phyloP scores from a whole-genome alignment of 805 yeast species.

The Millerozyma acaciae region DNA sequence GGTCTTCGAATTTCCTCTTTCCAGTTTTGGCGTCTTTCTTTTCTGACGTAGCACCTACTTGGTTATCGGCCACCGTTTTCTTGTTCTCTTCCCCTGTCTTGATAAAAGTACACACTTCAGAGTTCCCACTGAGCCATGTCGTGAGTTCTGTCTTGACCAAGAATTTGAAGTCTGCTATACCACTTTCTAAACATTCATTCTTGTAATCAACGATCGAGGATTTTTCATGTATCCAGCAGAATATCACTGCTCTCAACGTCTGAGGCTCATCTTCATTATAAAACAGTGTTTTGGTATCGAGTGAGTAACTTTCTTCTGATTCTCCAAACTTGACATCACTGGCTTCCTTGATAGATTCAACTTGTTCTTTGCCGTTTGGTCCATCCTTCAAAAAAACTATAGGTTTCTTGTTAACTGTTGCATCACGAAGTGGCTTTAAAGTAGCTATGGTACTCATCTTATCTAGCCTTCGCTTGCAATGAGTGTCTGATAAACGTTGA shows the following conservation, averaged over 20 bases:
- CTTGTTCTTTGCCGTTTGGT: slow-evolving; percentile 8
- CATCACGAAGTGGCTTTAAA: slow-evolving; percentile 25
- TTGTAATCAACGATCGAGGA: slow-evolving; percentile 79
- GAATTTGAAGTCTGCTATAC: slow-evolving; percentile 71
- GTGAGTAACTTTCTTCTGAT: slow-evolving; percentile 19
- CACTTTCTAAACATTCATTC: slow-evolving; percentile 60
- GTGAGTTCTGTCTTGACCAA: slow-evolving; percentile 80
- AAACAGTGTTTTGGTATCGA: slow-evolving; percentile 53
- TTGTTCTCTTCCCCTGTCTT: slow-evolving; percentile 19
- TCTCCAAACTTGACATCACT: slow-evolving; percentile 29
- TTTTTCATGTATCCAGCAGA: slow-evolving; percentile 75
- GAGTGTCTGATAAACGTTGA: no score
- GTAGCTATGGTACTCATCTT: slow-evolving; percentile 16
- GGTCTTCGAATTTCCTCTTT: slow-evolving; percentile 38
- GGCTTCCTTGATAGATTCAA: slow-evolving; percentile 32
- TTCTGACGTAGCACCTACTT: not conserved
- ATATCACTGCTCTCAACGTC: slow-evolving; percentile 57
- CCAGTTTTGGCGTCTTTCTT: slow-evolving; percentile 11
- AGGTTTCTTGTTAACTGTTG: slow-evolving; percentile 20
- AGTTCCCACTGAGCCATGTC: slow-evolving; percentile 73
- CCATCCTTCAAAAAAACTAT: slow-evolving; percentile 17
- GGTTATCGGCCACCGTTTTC: slow-evolving; percentile 2
- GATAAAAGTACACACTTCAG: slow-evolving; percentile 52
- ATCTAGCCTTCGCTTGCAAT: no score
- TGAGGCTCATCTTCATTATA: slow-evolving; percentile 47